Percentiles rank a stretch among this genome's conserved stretches.
phyloP scores from a whole-genome alignment of 306 rosid species.

The Rosa multiflora region DNA sequence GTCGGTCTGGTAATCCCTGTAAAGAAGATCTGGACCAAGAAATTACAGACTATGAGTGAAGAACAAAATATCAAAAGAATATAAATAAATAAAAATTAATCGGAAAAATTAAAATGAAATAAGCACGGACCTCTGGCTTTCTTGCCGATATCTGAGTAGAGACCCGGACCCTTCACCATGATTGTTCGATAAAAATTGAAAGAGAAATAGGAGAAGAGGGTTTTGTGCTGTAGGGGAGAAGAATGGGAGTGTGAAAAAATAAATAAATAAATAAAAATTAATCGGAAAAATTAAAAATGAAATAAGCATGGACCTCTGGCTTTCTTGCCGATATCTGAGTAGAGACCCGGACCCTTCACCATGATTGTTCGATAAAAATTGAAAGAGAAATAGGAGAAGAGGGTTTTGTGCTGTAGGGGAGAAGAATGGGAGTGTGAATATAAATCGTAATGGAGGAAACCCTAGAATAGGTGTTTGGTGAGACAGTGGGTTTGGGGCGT shows the following conservation, averaged over 20 bases:
- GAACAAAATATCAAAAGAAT: not conserved
- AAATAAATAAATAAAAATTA: not conserved
- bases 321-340: slow-evolving; percentile 84
- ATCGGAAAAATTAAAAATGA: not conserved
- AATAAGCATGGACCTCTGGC: slow-evolving; percentile 60
- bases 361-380: slow-evolving; percentile 36
- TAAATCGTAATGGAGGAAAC: slow-evolving; percentile 15
- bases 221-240: not conserved
- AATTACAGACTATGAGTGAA: not conserved
- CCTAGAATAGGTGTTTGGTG: slow-evolving; percentile 24
- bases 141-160: slow-evolving; percentile 88
- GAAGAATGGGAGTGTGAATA: not conserved
- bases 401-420: not conserved
- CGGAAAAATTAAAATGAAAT: not conserved
- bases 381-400: slow-evolving; percentile 19
- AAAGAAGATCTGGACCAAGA: slow-evolving; percentile 61
- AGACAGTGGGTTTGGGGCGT: slow-evolving; percentile 34
- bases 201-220: slow-evolving; percentile 16
- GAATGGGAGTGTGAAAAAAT: not conserved
- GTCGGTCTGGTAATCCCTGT: slow-evolving; percentile 90
- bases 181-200: slow-evolving; percentile 21
- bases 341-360: slow-evolving; percentile 98
- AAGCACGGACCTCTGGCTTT: slow-evolving; percentile 68
- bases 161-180: slow-evolving; percentile 98
- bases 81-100: not conserved